Evolutionary conservation across 2,329 filamentous ascomycete genomes (phyloP), one percentile per base, ranked within the genome.

Genomic region (Neophaeococcomyces aloes): DNA sequence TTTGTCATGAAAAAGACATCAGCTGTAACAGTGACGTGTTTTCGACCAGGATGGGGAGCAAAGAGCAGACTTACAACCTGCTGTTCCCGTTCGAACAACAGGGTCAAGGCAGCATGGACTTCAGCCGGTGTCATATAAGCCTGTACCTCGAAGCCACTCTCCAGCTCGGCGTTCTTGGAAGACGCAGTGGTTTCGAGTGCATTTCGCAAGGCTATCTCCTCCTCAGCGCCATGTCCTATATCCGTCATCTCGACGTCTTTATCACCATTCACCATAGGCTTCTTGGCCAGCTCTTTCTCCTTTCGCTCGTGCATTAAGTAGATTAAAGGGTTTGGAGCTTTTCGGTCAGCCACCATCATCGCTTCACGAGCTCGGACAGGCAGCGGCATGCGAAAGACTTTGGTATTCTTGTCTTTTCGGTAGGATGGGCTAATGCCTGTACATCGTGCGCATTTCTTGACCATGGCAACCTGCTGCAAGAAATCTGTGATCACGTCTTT

Each of bases 1-100:
- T 79, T 81, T 45, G 83, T 80, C 45, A 96, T 71, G 65, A 98
- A 98, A 66, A 98, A 96, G 80, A 96, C 94, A 53, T 94, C 84
- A 1, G 86, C 77, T 2, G 70, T 78, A n/a, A 86, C 69, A 14
- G 67, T 67, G 5, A 65, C 65, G 29, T 70, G 65, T 44, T 72
- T 76, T 59, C 76, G 79, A n/a, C 62, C 57, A 3, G 81, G 78
- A 46, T 82, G 79, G 14, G 85, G 82, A 58, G 80, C 83, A 65
- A 95, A 98, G 3, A 98, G 68, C n/a, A 95, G 70, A 13, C 79
- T 73, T 33, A 98, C 62, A 25, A 98, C 72, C 33, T 94, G 86
- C 49, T 82, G 76, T 59, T 98, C 91, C 49, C 86, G 84, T 51
- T 86, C 76, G 59, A 98, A 96, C 1, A 98, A 72, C 46, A 88